Percentiles rank a stretch among this genome's conserved stretches.
phyloP scores from a whole-genome alignment of 345 rosid genomes.

The Garcia nutans region DNA sequence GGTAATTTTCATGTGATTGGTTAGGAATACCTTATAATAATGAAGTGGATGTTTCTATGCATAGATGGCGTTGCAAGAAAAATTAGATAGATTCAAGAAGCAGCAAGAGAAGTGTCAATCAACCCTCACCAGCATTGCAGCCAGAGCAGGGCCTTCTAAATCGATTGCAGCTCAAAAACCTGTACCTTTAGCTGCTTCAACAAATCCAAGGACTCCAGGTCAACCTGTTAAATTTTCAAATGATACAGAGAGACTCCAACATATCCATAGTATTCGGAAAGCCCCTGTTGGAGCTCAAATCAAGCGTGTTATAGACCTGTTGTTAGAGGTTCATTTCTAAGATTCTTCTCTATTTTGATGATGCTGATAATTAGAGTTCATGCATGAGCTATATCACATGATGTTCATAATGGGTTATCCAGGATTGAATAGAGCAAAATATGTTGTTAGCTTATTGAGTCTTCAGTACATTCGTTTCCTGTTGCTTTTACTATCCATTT shows the following conservation, averaged over 20 bases:
- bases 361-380: background rate
- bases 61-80: constrained; percentile 66
- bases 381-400: background rate
- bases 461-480: background rate
- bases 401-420: background rate
- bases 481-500: background rate
- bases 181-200: constrained; percentile 24
- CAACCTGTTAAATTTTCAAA: constrained; percentile 65
- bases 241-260: constrained; percentile 71
- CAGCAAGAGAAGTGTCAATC: constrained; percentile 78
- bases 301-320: constrained; percentile 78
- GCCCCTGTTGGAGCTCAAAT: constrained; percentile 84
- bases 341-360: background rate
- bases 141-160: constrained; percentile 44
- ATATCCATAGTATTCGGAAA: constrained; percentile 59
- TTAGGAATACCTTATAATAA: background rate
- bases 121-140: constrained; percentile 55
- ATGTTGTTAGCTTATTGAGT: background rate
- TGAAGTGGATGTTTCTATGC: background rate
- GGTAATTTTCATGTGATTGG: no score
- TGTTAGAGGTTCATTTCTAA: constrained; percentile 41
- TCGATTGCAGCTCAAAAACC: constrained; percentile 22
- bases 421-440: background rate
- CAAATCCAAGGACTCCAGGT: constrained; percentile 41
- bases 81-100: constrained; percentile 60